A percentile compares a stretch with the other conserved stretches of the same genome.
Conservation (phyloP, 2,329 filamentous ascomycete species). For the Trichoderma aggressivum region DNA sequence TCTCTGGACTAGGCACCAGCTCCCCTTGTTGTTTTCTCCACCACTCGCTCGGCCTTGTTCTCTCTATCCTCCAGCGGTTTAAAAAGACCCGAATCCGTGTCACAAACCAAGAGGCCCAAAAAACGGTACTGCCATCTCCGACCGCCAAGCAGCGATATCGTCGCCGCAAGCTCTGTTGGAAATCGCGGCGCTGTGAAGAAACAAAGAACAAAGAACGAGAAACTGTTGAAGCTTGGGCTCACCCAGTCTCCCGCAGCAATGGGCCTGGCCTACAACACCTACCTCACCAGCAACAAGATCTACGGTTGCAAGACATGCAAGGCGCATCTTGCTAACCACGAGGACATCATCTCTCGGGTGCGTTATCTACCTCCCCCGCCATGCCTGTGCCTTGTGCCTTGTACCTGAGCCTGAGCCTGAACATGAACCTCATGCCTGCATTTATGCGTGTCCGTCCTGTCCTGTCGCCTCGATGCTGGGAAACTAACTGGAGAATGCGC, state of each 20-base stretch:
- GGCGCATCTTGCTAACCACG: slow-evolving; percentile 89
- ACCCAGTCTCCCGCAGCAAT: slow-evolving; percentile 45
- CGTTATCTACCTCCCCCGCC: slow-evolving; percentile 29
- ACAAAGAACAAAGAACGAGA: background rate
- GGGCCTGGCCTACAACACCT: slow-evolving; percentile 89
- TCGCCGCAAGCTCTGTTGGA: background rate
- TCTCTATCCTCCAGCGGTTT: background rate
- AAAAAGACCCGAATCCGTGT: background rate
- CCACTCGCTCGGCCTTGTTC: background rate
- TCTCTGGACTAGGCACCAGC: background rate
- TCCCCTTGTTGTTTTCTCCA: background rate
- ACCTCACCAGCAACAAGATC: slow-evolving; percentile 80
- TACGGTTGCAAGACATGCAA: slow-evolving; percentile 95
- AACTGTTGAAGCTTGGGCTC: background rate
- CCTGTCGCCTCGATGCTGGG: background rate
- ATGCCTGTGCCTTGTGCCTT: background rate
- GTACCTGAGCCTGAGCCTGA: background rate
- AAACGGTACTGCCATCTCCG: background rate
- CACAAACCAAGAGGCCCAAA: background rate
- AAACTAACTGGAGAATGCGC: background rate
- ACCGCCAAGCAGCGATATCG: background rate
- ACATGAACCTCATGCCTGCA: background rate
- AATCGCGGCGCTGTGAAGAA: background rate
- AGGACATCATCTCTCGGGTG: slow-evolving; percentile 93
- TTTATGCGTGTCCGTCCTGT: background rate